A percentile compares a stretch with the other conserved stretches of the same genome.
These are phyloP conservation scores for Casuarina equisetifolia DNA, from an alignment of 306 rosid species.

Conservation along the genomic window DNA sequence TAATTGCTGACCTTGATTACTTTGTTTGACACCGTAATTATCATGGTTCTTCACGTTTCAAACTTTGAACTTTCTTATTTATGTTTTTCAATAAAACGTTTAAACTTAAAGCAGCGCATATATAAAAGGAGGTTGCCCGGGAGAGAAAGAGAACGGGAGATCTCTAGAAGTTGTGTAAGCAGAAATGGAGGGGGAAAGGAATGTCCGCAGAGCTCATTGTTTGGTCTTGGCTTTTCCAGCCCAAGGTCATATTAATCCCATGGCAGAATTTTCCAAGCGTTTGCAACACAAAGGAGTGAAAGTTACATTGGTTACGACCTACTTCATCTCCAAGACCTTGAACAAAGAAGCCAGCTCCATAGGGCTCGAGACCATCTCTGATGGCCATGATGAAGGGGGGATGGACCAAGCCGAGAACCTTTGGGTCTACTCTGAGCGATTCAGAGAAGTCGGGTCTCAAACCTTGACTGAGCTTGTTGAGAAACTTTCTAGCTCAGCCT, in stretches of 20 bases:
- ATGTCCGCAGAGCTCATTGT: conserved; percentile 13
- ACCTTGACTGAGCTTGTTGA: conserved; percentile 42
- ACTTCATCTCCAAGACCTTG: conserved; percentile 47
- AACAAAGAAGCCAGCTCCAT: conserved; percentile 29
- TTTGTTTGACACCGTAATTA: too few relatives aligned
- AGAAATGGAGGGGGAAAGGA: conserved; percentile 4
- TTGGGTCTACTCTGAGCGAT: conserved; percentile 35
- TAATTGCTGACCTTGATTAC: too few relatives aligned
- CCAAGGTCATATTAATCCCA: conserved; percentile 62
- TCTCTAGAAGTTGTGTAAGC: not conserved
- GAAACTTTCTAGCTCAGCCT: conserved; percentile 24
- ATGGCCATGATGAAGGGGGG: conserved; percentile 62
- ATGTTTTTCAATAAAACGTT: too few relatives aligned
- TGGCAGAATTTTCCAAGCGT: conserved; percentile 45
- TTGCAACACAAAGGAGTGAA: conserved; percentile 38
- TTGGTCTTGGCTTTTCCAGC: conserved; percentile 47
- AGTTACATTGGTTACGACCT: conserved; percentile 48
- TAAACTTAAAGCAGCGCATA: too few relatives aligned
- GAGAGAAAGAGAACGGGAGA: conserved; percentile 17
- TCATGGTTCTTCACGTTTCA: too few relatives aligned
- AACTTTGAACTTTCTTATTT: too few relatives aligned
- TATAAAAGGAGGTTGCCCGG: too few relatives aligned
- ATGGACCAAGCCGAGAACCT: conserved; percentile 39
- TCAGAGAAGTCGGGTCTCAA: conserved; percentile 40
- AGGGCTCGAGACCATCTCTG: conserved; percentile 53